phyloP scores from a whole-genome alignment of 495 filamentous ascomycete species.

The Tuber melanosporum region DNA sequence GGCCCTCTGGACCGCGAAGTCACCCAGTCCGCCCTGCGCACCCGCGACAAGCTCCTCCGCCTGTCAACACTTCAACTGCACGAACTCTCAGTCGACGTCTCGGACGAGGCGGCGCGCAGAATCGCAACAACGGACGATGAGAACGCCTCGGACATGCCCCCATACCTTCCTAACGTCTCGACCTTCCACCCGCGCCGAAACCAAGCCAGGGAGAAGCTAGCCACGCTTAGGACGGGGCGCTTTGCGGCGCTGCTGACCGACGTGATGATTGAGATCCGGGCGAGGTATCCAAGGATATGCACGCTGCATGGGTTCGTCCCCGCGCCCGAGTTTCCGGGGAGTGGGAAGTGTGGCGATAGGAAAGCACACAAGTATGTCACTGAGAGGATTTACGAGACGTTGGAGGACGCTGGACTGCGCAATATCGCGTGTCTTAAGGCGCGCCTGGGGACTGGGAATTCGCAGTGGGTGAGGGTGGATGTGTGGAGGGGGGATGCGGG shows the following conservation, averaged over 20 bases:
- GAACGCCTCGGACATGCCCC: too few species aligned
- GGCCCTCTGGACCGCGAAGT: not conserved
- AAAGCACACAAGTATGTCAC: conserved; percentile 7
- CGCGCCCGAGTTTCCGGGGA: not conserved
- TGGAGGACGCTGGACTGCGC: conserved; percentile 8
- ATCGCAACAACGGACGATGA: not conserved
- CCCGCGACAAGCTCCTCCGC: conserved; percentile 1
- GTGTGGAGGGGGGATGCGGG: not conserved
- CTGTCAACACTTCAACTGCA: conserved; percentile 1
- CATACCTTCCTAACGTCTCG: not conserved
- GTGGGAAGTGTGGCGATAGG: not conserved
- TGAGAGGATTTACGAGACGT: conserved; percentile 4
- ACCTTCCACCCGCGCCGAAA: conserved; percentile 9
- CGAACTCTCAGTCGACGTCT: conserved; percentile 6
- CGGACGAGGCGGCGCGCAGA: conserved; percentile 13
- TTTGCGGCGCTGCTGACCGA: conserved; percentile 8
- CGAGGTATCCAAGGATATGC: conserved; percentile 10
- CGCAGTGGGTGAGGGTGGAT: conserved; percentile 15
- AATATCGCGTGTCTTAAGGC: conserved; percentile 7
- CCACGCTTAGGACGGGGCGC: not conserved
- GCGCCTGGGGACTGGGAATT: conserved; percentile 3
- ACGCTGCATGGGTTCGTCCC: not conserved
- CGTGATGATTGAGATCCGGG: not conserved
- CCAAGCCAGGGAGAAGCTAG: conserved; percentile 7
- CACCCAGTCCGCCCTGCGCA: not conserved